Base-by-base conservation (phyloP, 257 asterid species). In the Nicotiana tomentosiformis region DNA sequence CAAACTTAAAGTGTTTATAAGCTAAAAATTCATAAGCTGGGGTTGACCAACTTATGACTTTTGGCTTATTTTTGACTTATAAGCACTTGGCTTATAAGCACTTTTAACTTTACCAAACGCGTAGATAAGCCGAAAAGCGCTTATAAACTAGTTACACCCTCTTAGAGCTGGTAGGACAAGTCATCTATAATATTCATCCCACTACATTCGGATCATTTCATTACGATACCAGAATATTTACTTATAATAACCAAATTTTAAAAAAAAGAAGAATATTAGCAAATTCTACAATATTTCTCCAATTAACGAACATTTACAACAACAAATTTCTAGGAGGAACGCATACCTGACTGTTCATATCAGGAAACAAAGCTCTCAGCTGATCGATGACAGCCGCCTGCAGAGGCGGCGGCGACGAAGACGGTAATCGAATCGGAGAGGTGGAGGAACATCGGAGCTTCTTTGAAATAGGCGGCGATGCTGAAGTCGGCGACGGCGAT, bases 291-390 rank as follows among this genome's bases (percentile, higher is more conserved):
- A 23, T 7, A 26, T 23, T 74, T 26, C 43, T 74, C 43, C 43
- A 2, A 74, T 51, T 49, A 74, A 43, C 20, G 29, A 20, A 20
- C 30, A n/a, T 39, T 39, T 46, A 6, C 56, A 65, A 68, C 18
- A 56, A 11, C 72, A 14, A n/a, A 72, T 78, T 11, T 18, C 60
- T 62, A 23, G 30, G 70, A 55, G 53, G 80, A 65, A 3, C 30
- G 6, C 32, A 16, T 11, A 91, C 97, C 92, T 89, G 90, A 85
- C 32, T 61, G 49, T 89, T 91, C 88, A 90, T 84, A 77, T 90
- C 88, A 20, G 95, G 98, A 81, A 90, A 94, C 81, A 86, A 79
- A 46, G 88, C 87, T 85, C 85, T 86, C 49, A 92, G 91, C 80
- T 87, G 96, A 83, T 91, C 88, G 82, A 91, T 49, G 3, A 87